Base-by-base conservation (phyloP, 441 rosid genomes). In the Gossypium gossypioides region DNA sequence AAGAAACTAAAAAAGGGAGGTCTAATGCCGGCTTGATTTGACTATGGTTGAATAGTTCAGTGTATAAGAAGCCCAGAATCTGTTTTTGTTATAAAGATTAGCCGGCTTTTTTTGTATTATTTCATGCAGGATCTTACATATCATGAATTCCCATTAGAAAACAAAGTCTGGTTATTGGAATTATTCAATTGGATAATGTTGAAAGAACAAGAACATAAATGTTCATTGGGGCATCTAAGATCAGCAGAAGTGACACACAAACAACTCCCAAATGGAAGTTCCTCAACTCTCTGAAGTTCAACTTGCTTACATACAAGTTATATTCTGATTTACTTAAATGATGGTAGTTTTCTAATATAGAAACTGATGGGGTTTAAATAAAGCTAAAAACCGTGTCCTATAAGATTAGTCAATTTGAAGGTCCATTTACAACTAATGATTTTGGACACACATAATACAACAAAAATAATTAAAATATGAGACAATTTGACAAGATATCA, bases 31-130 rank as follows among this genome's bases (percentile, higher is more conserved):
- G 71, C 71, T 16, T 27, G 16, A 27, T 25, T 51, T 68, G 59
- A 4, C 9, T 27, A 19, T 50, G 59, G 71, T 27, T 68, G 71
- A 66, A 66, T 66, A 24, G 25, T 66, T n/a, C 34, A 42, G 1
- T 24, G 6, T 37, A 7, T 37, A 37, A 4, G 27, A 62, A 19
- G 19, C 10, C 46, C 12, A 10, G 27, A 37, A 19, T 13, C 10
- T 19, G 57, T 27, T 9, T 50, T 7, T 68, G 3, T 25, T 50
- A 25, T 27, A 15, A 16, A 1, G 9, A 7, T n/a, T 68, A 27
- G 71, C 59, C 71, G 59, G 71, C 71, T 8, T 3, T 50, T 29
- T 44, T 51, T 50, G 71, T 51, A 64, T 64, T 32, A 19, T 25
- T 66, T n/a, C 69, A 65, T 22, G 27, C 25, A 44, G 54, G 37